Conservation (phyloP, 352 stramenopile genomes). For the Pythium chondricola region DNA sequence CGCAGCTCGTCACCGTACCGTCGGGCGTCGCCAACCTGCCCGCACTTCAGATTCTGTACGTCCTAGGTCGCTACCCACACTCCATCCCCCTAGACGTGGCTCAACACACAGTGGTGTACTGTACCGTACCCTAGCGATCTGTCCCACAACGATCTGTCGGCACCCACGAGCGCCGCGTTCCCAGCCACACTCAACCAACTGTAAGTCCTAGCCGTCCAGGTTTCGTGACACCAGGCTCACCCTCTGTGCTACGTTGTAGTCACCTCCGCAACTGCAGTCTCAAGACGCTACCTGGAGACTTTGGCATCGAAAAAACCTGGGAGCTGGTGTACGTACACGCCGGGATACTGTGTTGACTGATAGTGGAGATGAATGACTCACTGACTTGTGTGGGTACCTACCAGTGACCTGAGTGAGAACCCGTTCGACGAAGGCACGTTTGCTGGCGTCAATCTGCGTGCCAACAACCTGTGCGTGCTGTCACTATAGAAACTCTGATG, state of each 20-base stretch:
- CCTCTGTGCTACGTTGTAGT: constrained; percentile 1
- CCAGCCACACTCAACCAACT: constrained; percentile 11
- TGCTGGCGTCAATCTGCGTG: constrained; percentile 8
- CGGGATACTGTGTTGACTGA: neutral
- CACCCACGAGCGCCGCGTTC: constrained; percentile 3
- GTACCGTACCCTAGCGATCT: constrained; percentile 4
- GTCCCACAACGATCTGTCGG: constrained; percentile 17
- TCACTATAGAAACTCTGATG: neutral
- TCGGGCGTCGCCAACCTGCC: constrained; percentile 16
- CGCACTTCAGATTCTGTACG: constrained; percentile 8
- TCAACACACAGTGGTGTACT: neutral
- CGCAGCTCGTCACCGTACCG: constrained; percentile 4
- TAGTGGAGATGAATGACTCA: neutral
- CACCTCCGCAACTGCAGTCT: constrained; percentile 17
- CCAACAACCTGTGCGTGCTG: constrained; percentile 13
- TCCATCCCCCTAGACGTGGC: too few species aligned
- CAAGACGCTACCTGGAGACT: constrained; percentile 11
- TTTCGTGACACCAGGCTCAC: too few species aligned
- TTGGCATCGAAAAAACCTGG: constrained; percentile 21
- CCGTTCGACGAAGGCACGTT: constrained; percentile 9
- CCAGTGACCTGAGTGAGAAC: constrained; percentile 21
- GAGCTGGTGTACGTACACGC: constrained; percentile 12
- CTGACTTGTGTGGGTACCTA: neutral
- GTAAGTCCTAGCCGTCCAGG: constrained; percentile 4
- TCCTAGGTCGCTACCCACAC: too few species aligned